phyloP scores from a whole-genome alignment of 1,284 basidiomycete genomes.

The Moniliella sp. region DNA sequence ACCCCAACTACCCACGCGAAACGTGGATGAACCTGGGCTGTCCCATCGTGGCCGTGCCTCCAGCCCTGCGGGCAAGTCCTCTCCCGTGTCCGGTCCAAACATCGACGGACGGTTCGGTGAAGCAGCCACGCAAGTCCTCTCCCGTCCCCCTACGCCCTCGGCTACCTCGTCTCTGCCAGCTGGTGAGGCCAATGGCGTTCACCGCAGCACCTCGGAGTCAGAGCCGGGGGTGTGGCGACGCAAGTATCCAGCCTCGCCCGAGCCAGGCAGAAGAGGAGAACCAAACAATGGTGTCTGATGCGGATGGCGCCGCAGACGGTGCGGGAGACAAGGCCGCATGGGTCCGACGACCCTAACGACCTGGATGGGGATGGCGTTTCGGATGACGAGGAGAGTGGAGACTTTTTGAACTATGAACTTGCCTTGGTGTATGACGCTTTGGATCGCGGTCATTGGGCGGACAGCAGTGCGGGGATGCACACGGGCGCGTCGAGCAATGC shows the following conservation, averaged over 20 bases:
- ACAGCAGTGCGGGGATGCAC: slow-evolving; percentile 46
- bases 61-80: neutral
- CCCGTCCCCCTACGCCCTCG: too few relatives aligned
- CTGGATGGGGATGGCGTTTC: slow-evolving; percentile 19
- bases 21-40: slow-evolving; percentile 38
- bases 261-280: too few relatives aligned
- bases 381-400: slow-evolving; percentile 19
- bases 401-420: slow-evolving; percentile 38
- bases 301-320: neutral
- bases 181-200: too few relatives aligned
- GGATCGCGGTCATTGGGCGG: too few relatives aligned
- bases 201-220: too few relatives aligned
- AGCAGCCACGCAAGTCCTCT: too few relatives aligned
- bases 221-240: too few relatives aligned
- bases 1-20: slow-evolving; percentile 40
- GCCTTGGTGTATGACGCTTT: slow-evolving; percentile 55
- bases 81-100: too few relatives aligned
- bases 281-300: neutral
- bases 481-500: slow-evolving; percentile 30
- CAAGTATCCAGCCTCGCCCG: slow-evolving; percentile 6
- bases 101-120: slow-evolving; percentile 34
- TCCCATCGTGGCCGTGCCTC: slow-evolving; percentile 9
- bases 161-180: too few relatives aligned
- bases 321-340: slow-evolving; percentile 6
- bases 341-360: slow-evolving; percentile 11